phyloP scores from a whole-genome alignment of 2,329 filamentous ascomycete genomes.

The Fusarium verrucosum region DNA sequence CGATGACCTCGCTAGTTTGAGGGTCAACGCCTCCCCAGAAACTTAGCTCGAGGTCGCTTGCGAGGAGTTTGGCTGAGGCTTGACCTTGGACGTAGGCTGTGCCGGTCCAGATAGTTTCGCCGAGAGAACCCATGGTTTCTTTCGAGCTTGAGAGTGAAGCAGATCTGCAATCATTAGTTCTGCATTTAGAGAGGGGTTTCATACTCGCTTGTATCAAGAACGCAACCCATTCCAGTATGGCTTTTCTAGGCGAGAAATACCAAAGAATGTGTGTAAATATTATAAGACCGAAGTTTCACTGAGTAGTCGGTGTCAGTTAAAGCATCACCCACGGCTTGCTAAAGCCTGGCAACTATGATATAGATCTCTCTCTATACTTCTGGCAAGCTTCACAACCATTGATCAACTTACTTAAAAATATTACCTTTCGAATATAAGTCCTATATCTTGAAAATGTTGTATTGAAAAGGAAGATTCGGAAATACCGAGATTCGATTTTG shows the following conservation, averaged over 20 bases:
- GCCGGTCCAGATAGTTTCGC: slow-evolving; percentile 4
- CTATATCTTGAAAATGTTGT: background rate
- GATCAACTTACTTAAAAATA: background rate
- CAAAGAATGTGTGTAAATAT: background rate
- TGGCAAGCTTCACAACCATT: background rate
- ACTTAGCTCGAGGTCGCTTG: slow-evolving; percentile 48
- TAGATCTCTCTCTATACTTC: background rate
- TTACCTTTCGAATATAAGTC: background rate
- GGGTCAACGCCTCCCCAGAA: slow-evolving; percentile 58
- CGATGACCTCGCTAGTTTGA: slow-evolving; percentile 53
- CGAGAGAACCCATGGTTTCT: slow-evolving; percentile 15
- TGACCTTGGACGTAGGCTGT: slow-evolving; percentile 39
- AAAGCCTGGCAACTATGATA: background rate
- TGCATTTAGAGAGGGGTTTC: no score
- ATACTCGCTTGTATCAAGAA: background rate
- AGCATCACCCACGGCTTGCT: background rate
- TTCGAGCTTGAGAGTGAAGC: no score
- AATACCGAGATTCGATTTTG: background rate
- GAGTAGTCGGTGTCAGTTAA: background rate
- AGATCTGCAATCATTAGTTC: background rate
- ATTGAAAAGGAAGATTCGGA: background rate
- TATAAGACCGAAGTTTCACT: no score
- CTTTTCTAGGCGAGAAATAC: background rate
- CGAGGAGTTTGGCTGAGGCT: slow-evolving; percentile 45
- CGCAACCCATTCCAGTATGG: background rate